phyloP scores from a whole-genome alignment of 1,139 yeast genomes.

The Candida mesenterica region DNA sequence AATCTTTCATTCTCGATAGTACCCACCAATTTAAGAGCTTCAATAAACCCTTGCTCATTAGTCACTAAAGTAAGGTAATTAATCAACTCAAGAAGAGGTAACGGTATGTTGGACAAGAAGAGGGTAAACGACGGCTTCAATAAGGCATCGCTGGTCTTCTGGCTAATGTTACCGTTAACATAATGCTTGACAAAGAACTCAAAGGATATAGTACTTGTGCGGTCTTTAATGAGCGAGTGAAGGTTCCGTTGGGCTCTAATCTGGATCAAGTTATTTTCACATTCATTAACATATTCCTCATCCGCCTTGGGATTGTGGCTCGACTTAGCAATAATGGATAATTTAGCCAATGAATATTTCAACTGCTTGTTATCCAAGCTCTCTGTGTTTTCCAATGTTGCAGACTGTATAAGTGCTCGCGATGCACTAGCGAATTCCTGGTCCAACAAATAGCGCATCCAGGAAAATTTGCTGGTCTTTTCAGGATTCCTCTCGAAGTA shows the following conservation, averaged over 20 bases:
- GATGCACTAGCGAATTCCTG: conserved; percentile 53
- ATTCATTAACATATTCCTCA: conserved; percentile 32
- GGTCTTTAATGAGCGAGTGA: conserved; percentile 18
- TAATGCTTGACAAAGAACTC: conserved; percentile 18
- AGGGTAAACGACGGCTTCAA: conserved; percentile 32
- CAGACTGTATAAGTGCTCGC: conserved; percentile 40
- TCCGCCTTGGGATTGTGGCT: conserved; percentile 13
- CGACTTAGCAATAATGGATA: conserved; percentile 37
- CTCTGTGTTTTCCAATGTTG: conserved; percentile 21
- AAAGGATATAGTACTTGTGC: conserved; percentile 5
- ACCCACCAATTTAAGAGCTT: conserved; percentile 37
- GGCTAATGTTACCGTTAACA: conserved; percentile 18
- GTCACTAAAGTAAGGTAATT: conserved; percentile 54
- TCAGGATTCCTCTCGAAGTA: conserved; percentile 51
- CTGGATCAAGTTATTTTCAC: conserved; percentile 48
- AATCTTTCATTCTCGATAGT: conserved; percentile 25
- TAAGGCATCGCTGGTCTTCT: conserved; percentile 12
- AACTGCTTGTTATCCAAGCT: conserved; percentile 50
- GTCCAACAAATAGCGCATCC: conserved; percentile 68
- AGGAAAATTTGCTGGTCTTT: conserved; percentile 58
- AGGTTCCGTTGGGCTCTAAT: conserved; percentile 50
- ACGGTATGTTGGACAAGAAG: conserved; percentile 37
- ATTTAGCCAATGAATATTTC: conserved; percentile 70
- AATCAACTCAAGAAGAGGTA: conserved; percentile 49
- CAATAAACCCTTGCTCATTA: conserved; percentile 24